Conservation (phyloP, 495 filamentous ascomycete genomes). For the Penicillium macrosclerotiorum region DNA sequence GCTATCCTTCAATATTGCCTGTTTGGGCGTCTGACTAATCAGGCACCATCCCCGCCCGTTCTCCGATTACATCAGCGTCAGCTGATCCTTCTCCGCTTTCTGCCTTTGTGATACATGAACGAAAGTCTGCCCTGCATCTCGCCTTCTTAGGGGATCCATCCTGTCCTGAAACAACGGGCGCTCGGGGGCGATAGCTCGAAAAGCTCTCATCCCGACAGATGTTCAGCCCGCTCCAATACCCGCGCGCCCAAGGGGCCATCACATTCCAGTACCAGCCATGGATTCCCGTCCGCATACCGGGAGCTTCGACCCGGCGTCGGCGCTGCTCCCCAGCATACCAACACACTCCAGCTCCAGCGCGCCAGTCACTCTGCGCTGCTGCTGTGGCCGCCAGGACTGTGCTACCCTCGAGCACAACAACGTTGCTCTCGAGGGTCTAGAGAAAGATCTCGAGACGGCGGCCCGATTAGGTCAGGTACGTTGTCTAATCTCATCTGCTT, state of each 20-base stretch:
- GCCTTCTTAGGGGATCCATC: too few species aligned
- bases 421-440: slow-evolving; percentile 72
- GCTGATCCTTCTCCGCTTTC: too few species aligned
- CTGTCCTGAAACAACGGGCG: too few species aligned
- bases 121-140: too few species aligned
- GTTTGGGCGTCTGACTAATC: too few species aligned
- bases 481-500: slow-evolving; percentile 13
- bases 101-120: too few species aligned
- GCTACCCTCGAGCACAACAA: slow-evolving; percentile 76
- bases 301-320: slow-evolving; percentile 11
- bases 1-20: too few species aligned
- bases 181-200: too few species aligned
- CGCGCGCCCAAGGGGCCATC: slow-evolving; percentile 18
- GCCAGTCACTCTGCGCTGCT: slow-evolving; percentile 56
- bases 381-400: slow-evolving; percentile 80
- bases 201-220: slow-evolving; percentile 17
- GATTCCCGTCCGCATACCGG: slow-evolving; percentile 29
- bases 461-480: slow-evolving; percentile 85
- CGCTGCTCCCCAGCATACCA: slow-evolving; percentile 36
- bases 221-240: slow-evolving; percentile 5
- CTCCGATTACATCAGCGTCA: too few species aligned
- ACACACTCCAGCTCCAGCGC: slow-evolving; percentile 32
- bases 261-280: slow-evolving; percentile 32
- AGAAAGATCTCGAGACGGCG: slow-evolving; percentile 81
- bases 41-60: too few species aligned